These are phyloP conservation scores for Paramecium sonneborni DNA, from an alignment of 73 alveolate genomes.

Conservation along the genomic window DNA sequence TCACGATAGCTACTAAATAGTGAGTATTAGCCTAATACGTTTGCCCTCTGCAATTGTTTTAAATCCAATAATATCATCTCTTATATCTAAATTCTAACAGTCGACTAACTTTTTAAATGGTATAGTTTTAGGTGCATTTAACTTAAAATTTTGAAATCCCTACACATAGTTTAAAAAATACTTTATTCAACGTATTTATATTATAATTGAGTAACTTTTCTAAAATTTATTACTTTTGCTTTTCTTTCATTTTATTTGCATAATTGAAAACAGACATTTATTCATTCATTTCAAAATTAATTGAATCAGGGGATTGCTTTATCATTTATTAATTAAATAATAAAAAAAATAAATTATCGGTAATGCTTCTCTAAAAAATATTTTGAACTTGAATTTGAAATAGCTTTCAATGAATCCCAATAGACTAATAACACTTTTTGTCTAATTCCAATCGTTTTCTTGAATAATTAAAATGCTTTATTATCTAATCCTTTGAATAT, in stretches of 20 bases:
- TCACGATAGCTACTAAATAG: conserved; percentile 59
- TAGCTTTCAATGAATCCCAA: too few species aligned
- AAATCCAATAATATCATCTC: not conserved
- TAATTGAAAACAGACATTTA: not conserved
- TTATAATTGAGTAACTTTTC: not conserved
- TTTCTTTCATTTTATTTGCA: not conserved
- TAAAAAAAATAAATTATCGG: too few species aligned
- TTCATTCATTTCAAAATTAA: not conserved
- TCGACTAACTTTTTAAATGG: not conserved
- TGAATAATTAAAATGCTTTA: too few species aligned
- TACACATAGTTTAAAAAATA: not conserved
- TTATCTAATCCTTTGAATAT: too few species aligned
- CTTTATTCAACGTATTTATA: not conserved
- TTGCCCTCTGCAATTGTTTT: not conserved
- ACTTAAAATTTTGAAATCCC: not conserved
- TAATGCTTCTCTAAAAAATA: too few species aligned
- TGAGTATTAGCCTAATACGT: not conserved
- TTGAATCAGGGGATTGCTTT: not conserved
- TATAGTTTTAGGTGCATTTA: not conserved
- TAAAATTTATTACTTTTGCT: not conserved
- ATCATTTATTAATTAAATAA: too few species aligned
- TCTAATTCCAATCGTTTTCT: too few species aligned
- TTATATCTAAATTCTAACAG: not conserved
- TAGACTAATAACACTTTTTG: too few species aligned
- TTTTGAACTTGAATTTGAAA: too few species aligned